Evolutionary conservation across 768 basidiomycete genomes (phyloP), one percentile per base, ranked within the genome.

Genomic region (Russula sp.): DNA sequence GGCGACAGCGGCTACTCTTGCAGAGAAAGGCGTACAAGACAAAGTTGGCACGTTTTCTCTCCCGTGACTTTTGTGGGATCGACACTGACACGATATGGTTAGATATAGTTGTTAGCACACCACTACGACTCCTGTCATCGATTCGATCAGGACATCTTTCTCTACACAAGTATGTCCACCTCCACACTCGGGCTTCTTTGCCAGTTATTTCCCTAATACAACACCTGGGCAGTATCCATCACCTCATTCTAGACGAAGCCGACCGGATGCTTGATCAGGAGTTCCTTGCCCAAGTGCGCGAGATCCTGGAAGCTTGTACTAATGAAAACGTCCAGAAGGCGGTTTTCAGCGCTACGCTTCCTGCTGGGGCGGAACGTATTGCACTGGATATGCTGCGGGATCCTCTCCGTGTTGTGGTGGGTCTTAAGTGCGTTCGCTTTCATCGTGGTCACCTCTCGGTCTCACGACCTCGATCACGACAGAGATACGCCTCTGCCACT

Each of bases 51-150:
- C 16, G 66, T 62, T 83, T 83, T 78, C 36, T n/a, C 34, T n/a
- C 5, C 32, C 41, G 1, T 36, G 7, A 10, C 54, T 59, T 14
- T 50, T 36, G 39, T 13, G 59, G 58, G 22, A 63, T 39, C 0
- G 25, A 38, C 11, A 22, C 20, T 25, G 56, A 62, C 39, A 8
- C n/a, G 57, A 60, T 63, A 29, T 64, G 22, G n/a, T 42, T 61
- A 92, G 97, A 99, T 69, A 80, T 98, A 62, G 81, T 99, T 59
- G 86, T 99, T 63, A 88, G 90, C 64, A 99, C 97, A 1, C 97
- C 97, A 0, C 78, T 98, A 51, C 84, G 94, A 50, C 76, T 99
- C 34, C 87, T 98, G 47, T 81, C 88, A 42, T 83, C 94, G 0
- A 73, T 98, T 16, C 86, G 87, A 67, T 78, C 83, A 10, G 83